A percentile compares a stretch with the other conserved stretches of the same genome.
These are phyloP conservation scores for Candida tunisiensis DNA, from an alignment of 1,139 yeast species.

Conservation along the genomic window DNA sequence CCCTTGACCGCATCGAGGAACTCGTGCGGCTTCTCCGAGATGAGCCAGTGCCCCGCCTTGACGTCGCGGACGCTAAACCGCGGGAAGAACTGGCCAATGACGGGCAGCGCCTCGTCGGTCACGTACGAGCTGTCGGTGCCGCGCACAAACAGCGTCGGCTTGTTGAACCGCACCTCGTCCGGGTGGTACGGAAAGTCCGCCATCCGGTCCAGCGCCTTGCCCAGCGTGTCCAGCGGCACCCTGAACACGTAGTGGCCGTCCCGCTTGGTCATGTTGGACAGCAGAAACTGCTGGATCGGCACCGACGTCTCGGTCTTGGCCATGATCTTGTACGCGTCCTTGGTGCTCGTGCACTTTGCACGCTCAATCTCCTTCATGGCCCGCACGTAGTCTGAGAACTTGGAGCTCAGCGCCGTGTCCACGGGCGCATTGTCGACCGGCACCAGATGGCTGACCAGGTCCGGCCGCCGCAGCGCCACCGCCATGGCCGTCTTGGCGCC, in stretches of 20 bases:
- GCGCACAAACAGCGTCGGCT: constrained; percentile 64
- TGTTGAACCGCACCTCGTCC: constrained; percentile 37
- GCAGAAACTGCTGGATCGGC: constrained; percentile 59
- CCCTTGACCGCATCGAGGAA: constrained; percentile 41
- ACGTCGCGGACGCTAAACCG: constrained; percentile 56
- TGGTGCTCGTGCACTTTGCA: constrained; percentile 29
- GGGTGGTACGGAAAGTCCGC: constrained; percentile 68
- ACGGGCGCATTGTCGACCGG: constrained; percentile 89
- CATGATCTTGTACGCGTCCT: constrained; percentile 54
- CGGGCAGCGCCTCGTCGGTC: constrained; percentile 70
- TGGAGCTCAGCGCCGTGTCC: constrained; percentile 37
- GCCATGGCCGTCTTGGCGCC: constrained; percentile 96
- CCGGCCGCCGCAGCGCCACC: constrained; percentile 53
- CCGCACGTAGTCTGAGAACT: constrained; percentile 50
- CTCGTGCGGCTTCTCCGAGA: constrained; percentile 60
- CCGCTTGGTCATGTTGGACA: constrained; percentile 44
- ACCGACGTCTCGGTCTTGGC: constrained; percentile 42
- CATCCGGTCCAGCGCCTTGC: constrained; percentile 44
- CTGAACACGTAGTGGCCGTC: constrained; percentile 22
- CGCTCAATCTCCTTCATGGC: constrained; percentile 35
- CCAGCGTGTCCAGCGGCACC: constrained; percentile 56
- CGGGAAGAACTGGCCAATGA: constrained; percentile 69
- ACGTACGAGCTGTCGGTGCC: constrained; percentile 66
- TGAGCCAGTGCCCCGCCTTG: constrained; percentile 86
- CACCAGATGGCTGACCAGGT: constrained; percentile 43